Percentiles rank a stretch among this genome's conserved stretches.
Evolutionary conservation across 768 basidiomycete genomes (phyloP).

Genomic region (Collybia mongolica): DNA sequence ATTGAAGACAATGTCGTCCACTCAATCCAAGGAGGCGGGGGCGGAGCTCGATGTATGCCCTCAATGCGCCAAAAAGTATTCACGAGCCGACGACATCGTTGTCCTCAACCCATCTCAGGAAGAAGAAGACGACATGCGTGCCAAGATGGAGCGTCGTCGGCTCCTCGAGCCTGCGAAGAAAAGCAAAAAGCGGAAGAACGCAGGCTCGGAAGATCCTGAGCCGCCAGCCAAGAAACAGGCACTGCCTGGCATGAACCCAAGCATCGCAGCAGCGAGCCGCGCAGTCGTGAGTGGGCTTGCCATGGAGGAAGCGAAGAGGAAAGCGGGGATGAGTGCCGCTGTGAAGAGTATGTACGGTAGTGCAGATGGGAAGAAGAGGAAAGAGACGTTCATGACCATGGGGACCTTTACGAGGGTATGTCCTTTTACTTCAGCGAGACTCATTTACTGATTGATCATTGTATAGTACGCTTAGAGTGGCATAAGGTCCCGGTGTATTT

Average conservation of each 20-base stretch:
- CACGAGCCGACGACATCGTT: slow-evolving; percentile 51
- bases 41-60: slow-evolving; percentile 64
- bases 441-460: not conserved
- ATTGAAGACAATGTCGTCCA: slow-evolving; percentile 58
- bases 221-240: slow-evolving; percentile 39
- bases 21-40: slow-evolving; percentile 17
- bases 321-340: slow-evolving; percentile 81
- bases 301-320: slow-evolving; percentile 80
- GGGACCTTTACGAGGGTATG: slow-evolving; percentile 89
- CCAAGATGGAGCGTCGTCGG: slow-evolving; percentile 55
- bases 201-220: slow-evolving; percentile 34
- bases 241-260: slow-evolving; percentile 47
- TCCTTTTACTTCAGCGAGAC: slow-evolving; percentile 4
- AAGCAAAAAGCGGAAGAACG: slow-evolving; percentile 57
- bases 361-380: slow-evolving; percentile 48
- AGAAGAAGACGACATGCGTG: slow-evolving; percentile 60
- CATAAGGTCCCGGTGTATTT: not conserved
- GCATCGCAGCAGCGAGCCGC: slow-evolving; percentile 55
- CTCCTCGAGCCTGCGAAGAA: slow-evolving; percentile 55
- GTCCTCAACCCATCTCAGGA: slow-evolving; percentile 68
- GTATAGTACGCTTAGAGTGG: not conserved
- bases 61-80: slow-evolving; percentile 73
- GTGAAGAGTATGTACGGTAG: slow-evolving; percentile 80
- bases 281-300: slow-evolving; percentile 73
- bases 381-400: slow-evolving; percentile 91